These are phyloP conservation scores for Apiospora sp. DNA, from an alignment of 2,329 filamentous ascomycete species.

Conservation along the genomic window DNA sequence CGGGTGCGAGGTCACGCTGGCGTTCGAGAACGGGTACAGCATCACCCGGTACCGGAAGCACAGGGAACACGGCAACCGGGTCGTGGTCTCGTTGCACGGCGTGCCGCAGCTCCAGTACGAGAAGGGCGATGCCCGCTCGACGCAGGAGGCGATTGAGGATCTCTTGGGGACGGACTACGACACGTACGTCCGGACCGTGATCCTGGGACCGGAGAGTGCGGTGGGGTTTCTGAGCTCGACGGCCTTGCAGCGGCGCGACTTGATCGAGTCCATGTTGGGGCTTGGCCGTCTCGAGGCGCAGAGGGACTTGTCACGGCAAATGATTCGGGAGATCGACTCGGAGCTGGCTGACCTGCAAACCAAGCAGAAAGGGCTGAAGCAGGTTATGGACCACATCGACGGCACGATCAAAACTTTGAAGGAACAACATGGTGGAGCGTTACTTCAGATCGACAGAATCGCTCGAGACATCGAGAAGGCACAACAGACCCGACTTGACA, in stretches of 20 bases:
- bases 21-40: slow-evolving; percentile 42
- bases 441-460: background rate
- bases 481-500: background rate
- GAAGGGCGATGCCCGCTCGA: slow-evolving; percentile 33
- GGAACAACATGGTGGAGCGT: background rate
- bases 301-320: slow-evolving; percentile 31
- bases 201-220: slow-evolving; percentile 43
- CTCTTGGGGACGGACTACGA: slow-evolving; percentile 43
- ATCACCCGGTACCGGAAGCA: slow-evolving; percentile 42
- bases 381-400: slow-evolving; percentile 14
- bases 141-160: slow-evolving; percentile 40
- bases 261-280: slow-evolving; percentile 41
- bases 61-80: slow-evolving; percentile 35
- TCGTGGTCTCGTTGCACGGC: slow-evolving; percentile 40
- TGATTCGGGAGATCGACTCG: slow-evolving; percentile 36
- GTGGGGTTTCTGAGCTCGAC: slow-evolving; percentile 43
- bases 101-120: slow-evolving; percentile 39
- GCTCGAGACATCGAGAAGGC: background rate
- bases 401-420: background rate
- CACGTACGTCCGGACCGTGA: slow-evolving; percentile 41
- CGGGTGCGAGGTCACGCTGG: slow-evolving; percentile 40
- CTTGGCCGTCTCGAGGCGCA: slow-evolving; percentile 38
- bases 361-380: background rate
- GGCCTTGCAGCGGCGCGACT: slow-evolving; percentile 37
- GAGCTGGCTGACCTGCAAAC: slow-evolving; percentile 27